These are phyloP conservation scores for Domatiomyces globalis DNA, from an alignment of 2,329 filamentous ascomycete genomes.

Conservation along the genomic window DNA sequence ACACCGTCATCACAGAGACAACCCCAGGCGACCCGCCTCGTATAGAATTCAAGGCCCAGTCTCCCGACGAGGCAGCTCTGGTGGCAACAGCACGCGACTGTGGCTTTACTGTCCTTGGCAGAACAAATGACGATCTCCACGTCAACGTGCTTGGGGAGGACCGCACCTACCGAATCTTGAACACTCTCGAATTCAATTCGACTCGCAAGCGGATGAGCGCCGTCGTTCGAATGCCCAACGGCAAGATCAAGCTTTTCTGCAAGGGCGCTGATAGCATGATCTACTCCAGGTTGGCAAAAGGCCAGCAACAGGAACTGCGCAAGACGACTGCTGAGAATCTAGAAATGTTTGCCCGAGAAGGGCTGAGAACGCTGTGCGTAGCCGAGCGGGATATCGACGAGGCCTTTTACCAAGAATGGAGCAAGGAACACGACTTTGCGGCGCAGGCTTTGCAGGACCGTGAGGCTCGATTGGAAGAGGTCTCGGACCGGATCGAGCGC, in stretches of 20 bases:
- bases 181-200: conserved; percentile 95
- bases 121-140: conserved; percentile 64
- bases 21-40: conserved; percentile 77
- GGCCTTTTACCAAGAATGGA: conserved; percentile 73
- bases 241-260: conserved; percentile 79
- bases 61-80: conserved; percentile 86
- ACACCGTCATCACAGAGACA: conserved; percentile 86
- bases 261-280: conserved; percentile 97
- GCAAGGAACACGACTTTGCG: conserved; percentile 71
- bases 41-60: conserved; percentile 94
- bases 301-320: conserved; percentile 74
- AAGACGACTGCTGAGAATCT: conserved; percentile 79
- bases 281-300: conserved; percentile 73
- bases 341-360: conserved; percentile 93
- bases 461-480: conserved; percentile 82
- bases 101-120: conserved; percentile 82
- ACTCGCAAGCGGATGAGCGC: conserved; percentile 95
- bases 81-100: conserved; percentile 90
- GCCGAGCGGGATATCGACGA: conserved; percentile 69
- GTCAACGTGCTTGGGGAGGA: conserved; percentile 81
- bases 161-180: conserved; percentile 70
- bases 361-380: conserved; percentile 85
- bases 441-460: conserved; percentile 70
- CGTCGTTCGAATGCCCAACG: conserved; percentile 87
- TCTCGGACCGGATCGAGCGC: conserved; percentile 81